phyloP scores from a whole-genome alignment of 371 early-diverging fungal species.

The Choanephora cucurbitarum region DNA sequence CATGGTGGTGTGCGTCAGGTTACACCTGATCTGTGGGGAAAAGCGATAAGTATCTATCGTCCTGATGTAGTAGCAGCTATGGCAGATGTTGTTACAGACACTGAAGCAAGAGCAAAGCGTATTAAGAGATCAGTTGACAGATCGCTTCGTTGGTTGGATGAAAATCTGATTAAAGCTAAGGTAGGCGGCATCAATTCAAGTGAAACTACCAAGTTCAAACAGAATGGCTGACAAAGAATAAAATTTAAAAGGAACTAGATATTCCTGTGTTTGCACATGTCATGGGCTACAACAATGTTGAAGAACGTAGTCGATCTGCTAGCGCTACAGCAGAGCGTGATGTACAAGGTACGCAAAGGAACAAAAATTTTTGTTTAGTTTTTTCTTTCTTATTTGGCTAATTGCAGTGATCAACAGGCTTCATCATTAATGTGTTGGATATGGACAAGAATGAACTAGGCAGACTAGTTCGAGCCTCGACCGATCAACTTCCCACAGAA shows the following conservation, averaged over 20 bases:
- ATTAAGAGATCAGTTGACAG: conserved; percentile 68
- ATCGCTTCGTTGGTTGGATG: conserved; percentile 63
- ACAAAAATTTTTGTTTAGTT: neutral
- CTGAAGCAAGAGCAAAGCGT: conserved; percentile 58
- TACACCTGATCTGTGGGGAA: conserved; percentile 54
- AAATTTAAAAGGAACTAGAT: conserved; percentile 13
- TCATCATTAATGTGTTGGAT: conserved; percentile 44
- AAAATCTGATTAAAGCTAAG: conserved; percentile 33
- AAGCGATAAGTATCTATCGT: conserved; percentile 48
- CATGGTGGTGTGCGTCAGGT: conserved; percentile 67
- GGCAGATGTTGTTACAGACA: conserved; percentile 49
- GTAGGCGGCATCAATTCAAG: conserved; percentile 5
- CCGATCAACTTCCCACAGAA: conserved; percentile 37
- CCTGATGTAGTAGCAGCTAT: conserved; percentile 59
- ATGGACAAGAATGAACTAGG: conserved; percentile 20
- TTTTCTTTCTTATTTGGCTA: neutral
- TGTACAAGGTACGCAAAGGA: conserved; percentile 40
- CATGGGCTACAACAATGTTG: conserved; percentile 49
- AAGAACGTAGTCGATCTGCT: conserved; percentile 65
- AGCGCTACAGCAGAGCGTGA: conserved; percentile 54
- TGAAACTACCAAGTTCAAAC: neutral
- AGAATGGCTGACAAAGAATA: conserved; percentile 2
- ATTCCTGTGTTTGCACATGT: conserved; percentile 64
- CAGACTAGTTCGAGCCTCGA: conserved; percentile 32
- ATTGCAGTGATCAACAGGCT: conserved; percentile 21